Base-by-base conservation (phyloP, 768 basidiomycete species). In the Auriscalpium microsporum region DNA sequence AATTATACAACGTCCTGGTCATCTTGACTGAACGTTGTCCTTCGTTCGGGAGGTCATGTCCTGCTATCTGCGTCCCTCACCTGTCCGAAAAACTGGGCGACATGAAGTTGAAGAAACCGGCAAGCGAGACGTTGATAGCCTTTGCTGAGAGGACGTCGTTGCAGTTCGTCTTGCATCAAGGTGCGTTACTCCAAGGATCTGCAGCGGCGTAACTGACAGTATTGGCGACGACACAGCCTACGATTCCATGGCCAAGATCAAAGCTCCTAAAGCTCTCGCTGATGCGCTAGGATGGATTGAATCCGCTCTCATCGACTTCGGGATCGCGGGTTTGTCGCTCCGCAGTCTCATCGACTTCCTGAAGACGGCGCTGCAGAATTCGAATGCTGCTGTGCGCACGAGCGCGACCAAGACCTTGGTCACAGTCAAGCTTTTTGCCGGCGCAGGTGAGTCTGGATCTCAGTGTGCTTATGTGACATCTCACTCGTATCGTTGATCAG, bases 51-150 rank as follows among this genome's bases (percentile, higher is more conserved):
- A 80, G 86, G 62, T 84, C 93, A 1, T 92, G 90, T 52, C 80
- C 83, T 8, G 94, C 94, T 1, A 72, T 97, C 19, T 84, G 81
- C 53, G 80, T 93, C 4, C 78, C 82, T 4, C 89, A 93, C 69
- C 73, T 98, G 21, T 83, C 82, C 40, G 96, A 99, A 71, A 98
- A 99, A 71, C 74, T 99, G 48, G 96, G 96, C 19, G 96, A 99
- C 65, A 73, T 90, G 72, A 99, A 99, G 67, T 71, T 99, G 56
- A 98, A 97, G 76, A 98, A 97, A 68, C 89, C 94, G 5, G 91
- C 94, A 19, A 88, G 91, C 19, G 96, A 99, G 47, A 78, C 90
- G 0, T 72, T 99, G n/a, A 65, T 81, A 2, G 65, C 79, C 0
- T 95, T 93, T 64, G 85, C 92, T 0, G 96, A 98, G 70, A 94